These are phyloP conservation scores for Volutella citrinella DNA, from an alignment of 2,329 filamentous ascomycete genomes.

Conservation along the genomic window DNA sequence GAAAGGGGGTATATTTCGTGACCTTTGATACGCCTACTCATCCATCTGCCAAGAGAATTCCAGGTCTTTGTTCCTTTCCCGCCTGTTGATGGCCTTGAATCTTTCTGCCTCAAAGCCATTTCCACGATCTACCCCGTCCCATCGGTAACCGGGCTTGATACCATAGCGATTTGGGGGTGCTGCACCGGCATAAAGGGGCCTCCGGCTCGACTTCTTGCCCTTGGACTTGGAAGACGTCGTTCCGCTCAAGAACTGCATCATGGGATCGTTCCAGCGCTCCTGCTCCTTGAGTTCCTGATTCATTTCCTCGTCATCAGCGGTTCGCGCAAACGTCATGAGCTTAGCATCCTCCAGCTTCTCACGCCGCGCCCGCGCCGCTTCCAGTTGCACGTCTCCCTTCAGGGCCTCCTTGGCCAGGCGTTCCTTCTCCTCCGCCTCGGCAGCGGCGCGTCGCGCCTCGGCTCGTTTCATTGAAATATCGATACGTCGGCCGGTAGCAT, in stretches of 20 bases:
- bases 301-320: conserved; percentile 80
- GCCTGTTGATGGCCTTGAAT: conserved; percentile 82
- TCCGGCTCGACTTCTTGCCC: conserved; percentile 37
- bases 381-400: conserved; percentile 81
- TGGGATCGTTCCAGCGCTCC: conserved; percentile 91
- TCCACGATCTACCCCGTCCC: conserved; percentile 93
- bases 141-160: conserved; percentile 86
- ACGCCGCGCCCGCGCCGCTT: conserved; percentile 60
- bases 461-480: conserved; percentile 89
- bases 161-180: conserved; percentile 90
- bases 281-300: conserved; percentile 77
- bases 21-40: too few species aligned
- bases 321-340: conserved; percentile 74
- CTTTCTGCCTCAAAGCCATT: conserved; percentile 93
- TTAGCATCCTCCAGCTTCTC: conserved; percentile 76
- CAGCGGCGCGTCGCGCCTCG: conserved; percentile 66
- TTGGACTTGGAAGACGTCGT: conserved; percentile 34
- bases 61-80: conserved; percentile 72
- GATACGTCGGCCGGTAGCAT: conserved; percentile 90
- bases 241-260: conserved; percentile 70
- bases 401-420: conserved; percentile 65
- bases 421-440: conserved; percentile 71
- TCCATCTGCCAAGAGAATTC: conserved; percentile 98
- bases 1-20: conserved; percentile 25
- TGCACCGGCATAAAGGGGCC: conserved; percentile 73